Base-by-base conservation (phyloP, 2,329 filamentous ascomycete species). In the Scedosporium minutisporum region DNA sequence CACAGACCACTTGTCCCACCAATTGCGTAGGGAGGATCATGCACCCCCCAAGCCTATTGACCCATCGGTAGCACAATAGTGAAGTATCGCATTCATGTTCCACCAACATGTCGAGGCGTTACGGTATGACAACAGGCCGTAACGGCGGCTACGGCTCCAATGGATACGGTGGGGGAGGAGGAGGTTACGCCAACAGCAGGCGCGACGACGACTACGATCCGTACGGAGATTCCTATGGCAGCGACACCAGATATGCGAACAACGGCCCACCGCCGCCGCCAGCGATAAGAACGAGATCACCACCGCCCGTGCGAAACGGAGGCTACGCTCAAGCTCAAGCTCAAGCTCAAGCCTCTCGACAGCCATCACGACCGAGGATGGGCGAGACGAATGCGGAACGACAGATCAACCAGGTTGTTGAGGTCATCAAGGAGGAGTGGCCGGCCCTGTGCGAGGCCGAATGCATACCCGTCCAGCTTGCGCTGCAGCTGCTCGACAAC, bases 381-480 rank as follows among this genome's bases (percentile, higher is more conserved):
- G 46, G 46, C 65, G 76, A 75, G 68, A 78, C 81, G 53, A 82
- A 75, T 66, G 81, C 82, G 62, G 82, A 84, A 72, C 75, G 79
- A 58, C 81, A 85, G 71, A 85, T 86, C 64, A 75, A 76, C 59
- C 79, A 85, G 68, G 84, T 96, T 2, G 80, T 97, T 58, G 87
- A 91, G 67, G 87, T 90, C 67, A 96, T 99, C 70, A 87, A 93
- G 71, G 78, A 83, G 63, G 91, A 96, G 71, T 99, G 95, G 93
- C 88, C 90, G 53, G 89, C 92, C 68, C 95, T 99, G 89, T 91
- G 90, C 66, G 83, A 89, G 68, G 88, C 88, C 65, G 88, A 95
- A 71, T 97, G 93, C 71, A 86, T 97, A 38, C 95, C 95, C 2
- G 91, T 97, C 42, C 93, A 97, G 74, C 85, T 97, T 61, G 91